phyloP scores from a whole-genome alignment of 345 rosid genomes.

The Hibiscus tridactylites region DNA sequence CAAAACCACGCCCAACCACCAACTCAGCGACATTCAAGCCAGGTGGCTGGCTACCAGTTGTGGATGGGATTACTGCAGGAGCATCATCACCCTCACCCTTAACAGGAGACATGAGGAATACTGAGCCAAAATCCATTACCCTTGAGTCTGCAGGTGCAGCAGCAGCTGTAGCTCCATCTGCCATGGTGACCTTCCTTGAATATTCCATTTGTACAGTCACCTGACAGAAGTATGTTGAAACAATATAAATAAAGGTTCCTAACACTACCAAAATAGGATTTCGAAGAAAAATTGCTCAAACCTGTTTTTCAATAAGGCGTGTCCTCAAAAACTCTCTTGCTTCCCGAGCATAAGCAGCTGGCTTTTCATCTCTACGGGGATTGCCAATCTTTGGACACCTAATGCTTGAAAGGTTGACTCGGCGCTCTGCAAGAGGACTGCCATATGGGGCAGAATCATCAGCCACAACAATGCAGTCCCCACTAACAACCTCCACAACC shows the following conservation, averaged over 20 bases:
- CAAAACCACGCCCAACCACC: constrained; percentile 72
- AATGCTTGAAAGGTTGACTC: constrained; percentile 46
- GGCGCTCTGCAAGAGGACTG: constrained; percentile 4
- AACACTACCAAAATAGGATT: background rate
- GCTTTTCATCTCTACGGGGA: constrained; percentile 82
- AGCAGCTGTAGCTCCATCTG: constrained; percentile 47
- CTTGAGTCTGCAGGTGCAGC: constrained; percentile 64
- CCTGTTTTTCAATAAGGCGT: constrained; percentile 20
- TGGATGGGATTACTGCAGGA: constrained; percentile 24
- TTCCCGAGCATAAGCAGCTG: constrained; percentile 91
- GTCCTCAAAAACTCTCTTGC: constrained; percentile 81
- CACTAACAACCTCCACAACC: constrained; percentile 47
- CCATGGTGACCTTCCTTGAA: constrained; percentile 62
- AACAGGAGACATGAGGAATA: constrained; percentile 53
- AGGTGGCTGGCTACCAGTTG: constrained; percentile 30
- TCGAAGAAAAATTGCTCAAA: constrained; percentile 15
- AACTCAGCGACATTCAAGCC: constrained; percentile 82
- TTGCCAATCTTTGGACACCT: constrained; percentile 86
- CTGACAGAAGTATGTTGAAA: constrained; percentile 25
- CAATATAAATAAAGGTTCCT: background rate
- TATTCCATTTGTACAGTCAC: constrained; percentile 94
- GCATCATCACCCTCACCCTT: constrained; percentile 53
- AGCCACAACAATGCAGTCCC: constrained; percentile 85
- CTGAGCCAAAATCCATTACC: constrained; percentile 93
- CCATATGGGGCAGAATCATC: constrained; percentile 42